Evolutionary conservation across 371 early-diverging fungal genomes (phyloP), one percentile per base, ranked within the genome.

Genomic region (Mortierella sp.): DNA sequence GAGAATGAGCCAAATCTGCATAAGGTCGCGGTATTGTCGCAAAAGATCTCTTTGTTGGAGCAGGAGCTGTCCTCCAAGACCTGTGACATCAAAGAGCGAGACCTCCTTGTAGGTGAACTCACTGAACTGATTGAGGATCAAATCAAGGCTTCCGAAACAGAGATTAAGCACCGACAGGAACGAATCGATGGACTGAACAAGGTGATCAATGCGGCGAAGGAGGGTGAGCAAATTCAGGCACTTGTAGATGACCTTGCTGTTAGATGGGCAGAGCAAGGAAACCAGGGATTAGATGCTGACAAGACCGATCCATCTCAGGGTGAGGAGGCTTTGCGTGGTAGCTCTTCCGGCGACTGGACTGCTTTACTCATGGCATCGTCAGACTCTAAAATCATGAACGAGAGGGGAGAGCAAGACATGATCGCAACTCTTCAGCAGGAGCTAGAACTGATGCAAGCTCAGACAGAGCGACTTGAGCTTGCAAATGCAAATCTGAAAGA

Each of bases 1-100:
- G 79, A 77, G 16, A 43, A 69, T 15, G 79, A 77, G 43, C 79
- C 79, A 5, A 55, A 62, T 0, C 26, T 77, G 60, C 79, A 77
- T 19, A 69, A 69, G 21, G 69, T 77, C 19, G 72, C 79, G 7
- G 72, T 77, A 15, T 63, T 77, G 1, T 72, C 73, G 21, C 79
- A 77, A 50, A 77, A 77, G 57, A 72, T 77, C 0, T 77, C 73
- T 14, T 66, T 77, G 4, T 66, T 77, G 1, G 79, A 77, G 50
- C 79, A 72, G 30, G 79, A 77, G 47, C 51, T 77, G 7, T 68
- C 72, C 14, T 72, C 79, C 69, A 77, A 69, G 60, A 66, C 69
- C 0, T 77, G 69, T 29, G 79, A 77, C 44, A 72, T 72, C 64
- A 72, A 57, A 30, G 79, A 77, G 37, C 68, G 79, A n/a, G 79